A percentile compares a stretch with the other conserved stretches of the same genome.
Evolutionary conservation across 2,329 filamentous ascomycete genomes (phyloP).

Genomic region (Rhinocladiella similis): DNA sequence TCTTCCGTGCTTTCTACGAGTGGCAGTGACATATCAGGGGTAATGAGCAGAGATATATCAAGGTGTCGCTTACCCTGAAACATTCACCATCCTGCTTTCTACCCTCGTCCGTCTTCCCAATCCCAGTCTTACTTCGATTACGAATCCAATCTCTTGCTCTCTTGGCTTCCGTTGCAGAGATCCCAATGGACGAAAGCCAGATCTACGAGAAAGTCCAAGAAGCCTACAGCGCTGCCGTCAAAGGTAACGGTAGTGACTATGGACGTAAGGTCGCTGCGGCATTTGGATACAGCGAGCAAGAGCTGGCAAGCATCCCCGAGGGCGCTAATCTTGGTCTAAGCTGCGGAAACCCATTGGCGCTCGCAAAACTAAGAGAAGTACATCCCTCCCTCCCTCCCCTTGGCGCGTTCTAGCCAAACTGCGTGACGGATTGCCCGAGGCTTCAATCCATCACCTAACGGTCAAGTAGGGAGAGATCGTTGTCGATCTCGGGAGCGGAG

Average conservation of each 20-base stretch:
- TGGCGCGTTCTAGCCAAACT: neutral
- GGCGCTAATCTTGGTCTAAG: constrained; percentile 55
- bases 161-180: neutral
- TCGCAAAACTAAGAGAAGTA: constrained; percentile 50
- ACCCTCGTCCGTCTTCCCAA: neutral
- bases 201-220: constrained; percentile 26
- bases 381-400: neutral
- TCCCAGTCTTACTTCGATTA: neutral
- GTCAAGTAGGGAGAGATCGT: constrained; percentile 54
- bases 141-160: neutral
- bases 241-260: constrained; percentile 22
- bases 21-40: no score
- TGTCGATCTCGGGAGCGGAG: constrained; percentile 59
- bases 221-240: constrained; percentile 27
- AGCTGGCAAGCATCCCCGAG: constrained; percentile 47
- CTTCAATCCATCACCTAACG: neutral
- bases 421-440: neutral
- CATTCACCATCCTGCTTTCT: neutral
- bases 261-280: constrained; percentile 47
- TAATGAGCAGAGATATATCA: no score
- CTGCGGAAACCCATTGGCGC: constrained; percentile 55
- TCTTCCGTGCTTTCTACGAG: no score
- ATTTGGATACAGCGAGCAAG: constrained; percentile 54
- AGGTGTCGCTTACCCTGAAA: neutral
- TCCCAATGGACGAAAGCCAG: constrained; percentile 2